Conservation (phyloP, 305 asterid species). For the Andrographis paniculata region DNA sequence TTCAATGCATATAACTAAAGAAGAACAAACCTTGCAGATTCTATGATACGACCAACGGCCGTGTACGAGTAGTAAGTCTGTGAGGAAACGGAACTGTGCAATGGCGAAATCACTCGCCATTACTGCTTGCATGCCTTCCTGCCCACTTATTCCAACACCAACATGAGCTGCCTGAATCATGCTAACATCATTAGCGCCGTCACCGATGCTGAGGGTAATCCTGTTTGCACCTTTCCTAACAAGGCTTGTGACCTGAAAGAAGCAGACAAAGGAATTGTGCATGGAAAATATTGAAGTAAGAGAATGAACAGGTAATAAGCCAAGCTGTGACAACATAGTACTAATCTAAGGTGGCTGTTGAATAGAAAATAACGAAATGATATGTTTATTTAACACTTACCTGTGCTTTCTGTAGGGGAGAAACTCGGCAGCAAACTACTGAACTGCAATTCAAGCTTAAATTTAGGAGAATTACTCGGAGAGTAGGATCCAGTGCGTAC, state of each 20-base stretch:
- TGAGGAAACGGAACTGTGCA: slow-evolving; percentile 92
- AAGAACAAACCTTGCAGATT: slow-evolving; percentile 81
- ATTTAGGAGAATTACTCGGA: slow-evolving; percentile 81
- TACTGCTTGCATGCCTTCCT: slow-evolving; percentile 99
- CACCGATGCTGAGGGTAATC: slow-evolving; percentile 97
- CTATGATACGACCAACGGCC: slow-evolving; percentile 99
- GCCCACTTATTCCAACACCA: slow-evolving; percentile 99
- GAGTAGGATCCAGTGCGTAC: slow-evolving; percentile 94
- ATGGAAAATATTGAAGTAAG: slow-evolving; percentile 10
- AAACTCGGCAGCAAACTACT: slow-evolving; percentile 98
- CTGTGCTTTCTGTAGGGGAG: slow-evolving; percentile 99
- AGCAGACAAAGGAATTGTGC: slow-evolving; percentile 16
- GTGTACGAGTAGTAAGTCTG: slow-evolving; percentile 95
- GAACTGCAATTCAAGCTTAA: slow-evolving; percentile 97
- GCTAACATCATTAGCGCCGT: slow-evolving; percentile 99
- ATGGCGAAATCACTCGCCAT: slow-evolving; percentile 99
- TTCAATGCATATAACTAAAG: no score
- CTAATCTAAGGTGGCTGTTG: no score
- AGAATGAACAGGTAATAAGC: no score
- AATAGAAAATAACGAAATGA: no score
- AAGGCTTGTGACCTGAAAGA: slow-evolving; percentile 88
- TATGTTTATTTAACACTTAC: no score
- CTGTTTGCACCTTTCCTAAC: slow-evolving; percentile 92
- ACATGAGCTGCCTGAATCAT: slow-evolving; percentile 99
- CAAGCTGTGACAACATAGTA: background rate